A percentile compares a stretch with the other conserved stretches of the same genome.
Conservation (phyloP, 2,329 filamentous ascomycete species). For the Dactylellina drechsleri region DNA sequence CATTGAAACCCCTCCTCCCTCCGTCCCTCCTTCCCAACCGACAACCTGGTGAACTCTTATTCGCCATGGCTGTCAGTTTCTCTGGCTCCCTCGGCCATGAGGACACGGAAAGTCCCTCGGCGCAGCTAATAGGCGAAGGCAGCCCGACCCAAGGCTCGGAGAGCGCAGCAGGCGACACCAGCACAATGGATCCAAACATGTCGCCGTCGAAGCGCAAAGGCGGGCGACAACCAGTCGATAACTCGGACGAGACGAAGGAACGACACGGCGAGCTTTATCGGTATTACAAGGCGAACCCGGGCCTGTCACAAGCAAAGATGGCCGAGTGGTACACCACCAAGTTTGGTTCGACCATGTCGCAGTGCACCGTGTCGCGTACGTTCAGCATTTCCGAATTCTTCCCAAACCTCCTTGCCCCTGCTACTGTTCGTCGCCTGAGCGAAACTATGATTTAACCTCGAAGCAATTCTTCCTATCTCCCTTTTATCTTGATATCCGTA, state of each 20-base stretch:
- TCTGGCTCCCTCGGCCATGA: slow-evolving; percentile 43
- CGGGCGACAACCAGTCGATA: slow-evolving; percentile 45
- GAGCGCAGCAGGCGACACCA: slow-evolving; percentile 51
- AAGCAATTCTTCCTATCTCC: too few relatives aligned
- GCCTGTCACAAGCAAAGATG: slow-evolving; percentile 54
- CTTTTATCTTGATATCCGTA: not conserved
- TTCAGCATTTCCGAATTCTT: slow-evolving; percentile 5
- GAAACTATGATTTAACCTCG: not conserved
- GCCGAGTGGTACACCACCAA: slow-evolving; percentile 53
- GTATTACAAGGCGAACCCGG: slow-evolving; percentile 51
- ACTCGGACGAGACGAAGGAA: slow-evolving; percentile 52
- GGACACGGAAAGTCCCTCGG: slow-evolving; percentile 52
- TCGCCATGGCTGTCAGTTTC: slow-evolving; percentile 51
- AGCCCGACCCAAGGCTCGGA: slow-evolving; percentile 46
- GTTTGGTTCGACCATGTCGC: slow-evolving; percentile 53
- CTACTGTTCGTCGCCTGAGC: not conserved
- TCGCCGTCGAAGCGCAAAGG: slow-evolving; percentile 52
- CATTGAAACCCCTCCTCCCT: not conserved
- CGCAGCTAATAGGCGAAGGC: slow-evolving; percentile 49
- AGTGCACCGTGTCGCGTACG: slow-evolving; percentile 54
- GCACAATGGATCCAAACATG: slow-evolving; percentile 44
- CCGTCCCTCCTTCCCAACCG: slow-evolving; percentile 11
- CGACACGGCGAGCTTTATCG: slow-evolving; percentile 49
- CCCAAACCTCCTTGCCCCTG: slow-evolving; percentile 2
- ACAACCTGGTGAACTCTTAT: slow-evolving; percentile 25